phyloP scores from a whole-genome alignment of 306 rosid genomes.

The Gastrolobium bilobum region DNA sequence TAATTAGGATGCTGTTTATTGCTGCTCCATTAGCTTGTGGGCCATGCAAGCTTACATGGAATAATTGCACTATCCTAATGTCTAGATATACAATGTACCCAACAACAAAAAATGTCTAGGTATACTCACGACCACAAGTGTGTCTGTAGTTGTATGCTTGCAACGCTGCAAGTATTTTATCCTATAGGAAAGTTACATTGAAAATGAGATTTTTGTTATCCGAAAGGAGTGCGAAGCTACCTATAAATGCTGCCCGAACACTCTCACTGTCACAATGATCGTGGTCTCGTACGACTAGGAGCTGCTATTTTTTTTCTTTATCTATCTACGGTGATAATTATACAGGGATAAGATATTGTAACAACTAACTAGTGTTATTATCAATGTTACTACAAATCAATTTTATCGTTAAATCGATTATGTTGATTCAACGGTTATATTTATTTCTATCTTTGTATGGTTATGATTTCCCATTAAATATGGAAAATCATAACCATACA shows the following conservation, averaged over 20 bases:
- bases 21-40: not conserved
- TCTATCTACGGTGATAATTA: not conserved
- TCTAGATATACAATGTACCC: not conserved
- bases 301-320: conserved; percentile 51
- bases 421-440: too few relatives aligned
- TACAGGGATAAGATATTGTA: too few relatives aligned
- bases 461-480: too few relatives aligned
- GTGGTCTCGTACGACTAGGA: conserved; percentile 53
- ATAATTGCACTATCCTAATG: not conserved
- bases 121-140: not conserved
- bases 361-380: too few relatives aligned
- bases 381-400: too few relatives aligned
- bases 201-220: conserved; percentile 75
- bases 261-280: conserved; percentile 61
- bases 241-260: conserved; percentile 64
- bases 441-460: too few relatives aligned
- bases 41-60: conserved; percentile 3
- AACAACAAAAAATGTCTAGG: not conserved
- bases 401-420: too few relatives aligned
- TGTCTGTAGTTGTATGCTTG: conserved; percentile 1
- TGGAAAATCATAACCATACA: too few relatives aligned
- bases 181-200: conserved; percentile 49
- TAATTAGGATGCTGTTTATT: conserved; percentile 28
- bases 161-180: not conserved
- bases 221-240: conserved; percentile 68